These are phyloP conservation scores for Dipteronia sinensis DNA, from an alignment of 345 rosid species.

Conservation along the genomic window DNA sequence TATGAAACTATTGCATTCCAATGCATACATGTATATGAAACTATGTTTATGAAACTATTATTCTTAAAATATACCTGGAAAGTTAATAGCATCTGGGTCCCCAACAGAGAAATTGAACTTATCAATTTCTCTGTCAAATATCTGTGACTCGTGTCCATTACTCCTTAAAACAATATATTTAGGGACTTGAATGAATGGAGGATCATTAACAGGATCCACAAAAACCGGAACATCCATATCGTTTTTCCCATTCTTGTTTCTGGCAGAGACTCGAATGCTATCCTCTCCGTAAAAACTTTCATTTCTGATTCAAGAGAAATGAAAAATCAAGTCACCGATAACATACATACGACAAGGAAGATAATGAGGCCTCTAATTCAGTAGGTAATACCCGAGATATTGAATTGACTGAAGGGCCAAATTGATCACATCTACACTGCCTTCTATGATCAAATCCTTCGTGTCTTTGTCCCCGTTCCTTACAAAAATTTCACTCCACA, in stretches of 20 bases:
- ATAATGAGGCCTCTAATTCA: neutral
- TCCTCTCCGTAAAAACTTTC: constrained; percentile 82
- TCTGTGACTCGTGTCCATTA: constrained; percentile 43
- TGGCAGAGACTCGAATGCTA: constrained; percentile 57
- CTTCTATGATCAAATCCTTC: constrained; percentile 58
- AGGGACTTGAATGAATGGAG: constrained; percentile 71
- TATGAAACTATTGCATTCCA: neutral
- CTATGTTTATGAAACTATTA: neutral
- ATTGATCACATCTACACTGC: constrained; percentile 64
- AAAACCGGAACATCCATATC: constrained; percentile 55
- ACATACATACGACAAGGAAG: neutral
- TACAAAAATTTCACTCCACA: constrained; percentile 48
- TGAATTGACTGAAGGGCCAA: constrained; percentile 70
- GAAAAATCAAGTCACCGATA: neutral
- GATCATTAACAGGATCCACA: constrained; percentile 78
- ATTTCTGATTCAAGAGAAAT: constrained; percentile 44
- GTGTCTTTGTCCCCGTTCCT: constrained; percentile 41
- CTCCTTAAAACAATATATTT: constrained; percentile 48
- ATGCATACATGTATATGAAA: neutral
- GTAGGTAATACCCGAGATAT: constrained; percentile 71
- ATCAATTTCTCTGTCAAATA: constrained; percentile 53
- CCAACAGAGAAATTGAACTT: constrained; percentile 71
- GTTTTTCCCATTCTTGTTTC: constrained; percentile 73
- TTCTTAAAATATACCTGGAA: constrained; percentile 55
- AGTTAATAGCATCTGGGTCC: constrained; percentile 75